phyloP scores from a whole-genome alignment of 805 yeast genomes.

The Metschnikowia drakensbergensis region DNA sequence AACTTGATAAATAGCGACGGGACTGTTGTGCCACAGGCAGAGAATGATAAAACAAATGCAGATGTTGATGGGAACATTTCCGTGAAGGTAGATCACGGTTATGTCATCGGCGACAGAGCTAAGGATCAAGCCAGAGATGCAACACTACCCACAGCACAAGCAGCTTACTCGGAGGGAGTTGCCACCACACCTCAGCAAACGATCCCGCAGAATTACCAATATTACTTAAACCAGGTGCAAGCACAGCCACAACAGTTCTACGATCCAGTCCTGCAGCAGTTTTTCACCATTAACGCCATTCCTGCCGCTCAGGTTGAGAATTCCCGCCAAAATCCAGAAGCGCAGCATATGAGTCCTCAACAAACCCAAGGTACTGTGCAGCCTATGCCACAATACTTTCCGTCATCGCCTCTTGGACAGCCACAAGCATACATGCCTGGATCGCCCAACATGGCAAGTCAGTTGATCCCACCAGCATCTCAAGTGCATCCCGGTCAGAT shows the following conservation, averaged over 20 bases:
- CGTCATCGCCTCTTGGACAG: slow-evolving; percentile 29
- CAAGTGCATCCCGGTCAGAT: slow-evolving; percentile 10
- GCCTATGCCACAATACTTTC: slow-evolving; percentile 35
- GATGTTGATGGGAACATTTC: slow-evolving; percentile 13
- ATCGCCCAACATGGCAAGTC: slow-evolving; percentile 11
- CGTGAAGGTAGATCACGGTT: neutral
- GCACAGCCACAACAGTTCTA: slow-evolving; percentile 39
- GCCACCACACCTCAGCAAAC: slow-evolving; percentile 16
- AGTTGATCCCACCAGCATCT: slow-evolving; percentile 6
- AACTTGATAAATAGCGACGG: slow-evolving; percentile 46
- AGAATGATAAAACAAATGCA: slow-evolving; percentile 17
- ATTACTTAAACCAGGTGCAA: slow-evolving; percentile 20
- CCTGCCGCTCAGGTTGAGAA: slow-evolving; percentile 24
- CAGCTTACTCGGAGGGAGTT: slow-evolving; percentile 3
- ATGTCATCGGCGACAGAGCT: neutral
- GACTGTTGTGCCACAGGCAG: slow-evolving; percentile 41
- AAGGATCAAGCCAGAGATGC: neutral
- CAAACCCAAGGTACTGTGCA: slow-evolving; percentile 3
- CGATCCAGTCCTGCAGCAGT: slow-evolving; percentile 44
- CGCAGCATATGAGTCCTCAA: neutral
- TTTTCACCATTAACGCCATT: slow-evolving; percentile 36
- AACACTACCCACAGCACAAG: neutral
- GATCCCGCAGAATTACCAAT: slow-evolving; percentile 20
- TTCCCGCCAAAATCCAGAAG: slow-evolving; percentile 21
- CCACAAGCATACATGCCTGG: slow-evolving; percentile 9